Percentiles rank a stretch among this genome's conserved stretches.
phyloP scores from a whole-genome alignment of 768 basidiomycete genomes.

The Coprinopsis sp. region DNA sequence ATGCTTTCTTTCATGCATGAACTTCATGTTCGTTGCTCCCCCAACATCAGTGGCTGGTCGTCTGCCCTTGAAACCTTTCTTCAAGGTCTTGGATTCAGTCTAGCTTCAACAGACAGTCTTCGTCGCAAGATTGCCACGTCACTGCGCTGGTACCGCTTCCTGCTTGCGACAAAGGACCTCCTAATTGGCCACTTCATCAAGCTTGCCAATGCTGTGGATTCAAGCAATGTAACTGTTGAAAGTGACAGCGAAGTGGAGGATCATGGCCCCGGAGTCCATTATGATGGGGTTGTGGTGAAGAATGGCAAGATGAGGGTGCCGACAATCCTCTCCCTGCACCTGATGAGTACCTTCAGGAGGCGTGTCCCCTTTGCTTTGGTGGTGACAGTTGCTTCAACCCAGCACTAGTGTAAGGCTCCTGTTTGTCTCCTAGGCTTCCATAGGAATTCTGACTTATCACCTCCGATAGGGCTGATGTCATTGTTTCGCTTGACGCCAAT shows the following conservation, averaged over 20 bases:
- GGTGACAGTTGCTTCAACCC: neutral
- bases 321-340: neutral
- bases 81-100: neutral
- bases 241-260: neutral
- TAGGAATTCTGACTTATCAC: neutral
- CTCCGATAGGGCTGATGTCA: neutral
- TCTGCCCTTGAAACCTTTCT: neutral
- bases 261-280: no score
- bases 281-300: no score
- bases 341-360: neutral
- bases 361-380: neutral
- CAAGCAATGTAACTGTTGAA: neutral
- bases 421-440: neutral
- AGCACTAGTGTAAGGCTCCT: neutral
- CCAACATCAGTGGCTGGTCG: neutral
- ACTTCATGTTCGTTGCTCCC: neutral
- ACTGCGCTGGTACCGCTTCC: neutral
- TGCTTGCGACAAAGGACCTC: no score
- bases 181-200: no score
- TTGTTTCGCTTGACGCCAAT: constrained; percentile 14
- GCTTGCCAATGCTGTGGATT: neutral
- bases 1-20: neutral
- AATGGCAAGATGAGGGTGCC: neutral
- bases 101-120: neutral
- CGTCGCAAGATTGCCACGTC: neutral